Conservation (phyloP, 352 stramenopile genomes). For the Albugo laibachii region DNA sequence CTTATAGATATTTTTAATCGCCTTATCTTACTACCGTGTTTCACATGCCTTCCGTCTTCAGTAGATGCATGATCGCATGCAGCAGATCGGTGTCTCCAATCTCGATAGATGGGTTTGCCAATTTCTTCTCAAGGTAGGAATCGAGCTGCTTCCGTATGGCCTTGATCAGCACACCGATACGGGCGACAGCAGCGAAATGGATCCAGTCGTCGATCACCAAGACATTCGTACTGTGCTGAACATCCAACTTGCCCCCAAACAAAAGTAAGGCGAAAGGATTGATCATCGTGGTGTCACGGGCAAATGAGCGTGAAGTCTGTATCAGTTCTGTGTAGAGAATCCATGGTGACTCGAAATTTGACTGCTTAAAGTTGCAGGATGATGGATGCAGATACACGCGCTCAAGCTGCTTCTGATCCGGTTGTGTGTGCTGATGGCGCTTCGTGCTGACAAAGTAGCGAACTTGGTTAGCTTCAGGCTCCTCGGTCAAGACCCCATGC, state of each 20-base stretch:
- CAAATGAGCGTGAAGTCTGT: slow-evolving; percentile 94
- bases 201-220: slow-evolving; percentile 83
- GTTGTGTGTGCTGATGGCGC: not conserved
- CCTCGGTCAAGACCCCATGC: slow-evolving; percentile 79
- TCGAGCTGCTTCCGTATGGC: slow-evolving; percentile 89
- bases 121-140: slow-evolving; percentile 84
- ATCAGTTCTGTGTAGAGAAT: slow-evolving; percentile 90
- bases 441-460: slow-evolving; percentile 79
- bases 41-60: slow-evolving; percentile 69
- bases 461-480: slow-evolving; percentile 84
- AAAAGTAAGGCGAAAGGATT: slow-evolving; percentile 93
- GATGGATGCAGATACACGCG: slow-evolving; percentile 94
- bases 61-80: slow-evolving; percentile 51
- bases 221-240: slow-evolving; percentile 82
- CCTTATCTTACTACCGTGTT: not conserved
- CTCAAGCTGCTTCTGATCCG: slow-evolving; percentile 30
- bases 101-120: slow-evolving; percentile 82
- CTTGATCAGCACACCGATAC: slow-evolving; percentile 93
- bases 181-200: slow-evolving; percentile 83
- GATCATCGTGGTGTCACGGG: slow-evolving; percentile 94
- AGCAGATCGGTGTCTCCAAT: slow-evolving; percentile 76
- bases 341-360: slow-evolving; percentile 90
- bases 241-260: slow-evolving; percentile 89
- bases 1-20: too few relatives aligned
- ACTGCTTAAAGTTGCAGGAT: slow-evolving; percentile 79